Evolutionary conservation across 768 basidiomycete genomes (phyloP).

Genomic region (Trametes elegans): DNA sequence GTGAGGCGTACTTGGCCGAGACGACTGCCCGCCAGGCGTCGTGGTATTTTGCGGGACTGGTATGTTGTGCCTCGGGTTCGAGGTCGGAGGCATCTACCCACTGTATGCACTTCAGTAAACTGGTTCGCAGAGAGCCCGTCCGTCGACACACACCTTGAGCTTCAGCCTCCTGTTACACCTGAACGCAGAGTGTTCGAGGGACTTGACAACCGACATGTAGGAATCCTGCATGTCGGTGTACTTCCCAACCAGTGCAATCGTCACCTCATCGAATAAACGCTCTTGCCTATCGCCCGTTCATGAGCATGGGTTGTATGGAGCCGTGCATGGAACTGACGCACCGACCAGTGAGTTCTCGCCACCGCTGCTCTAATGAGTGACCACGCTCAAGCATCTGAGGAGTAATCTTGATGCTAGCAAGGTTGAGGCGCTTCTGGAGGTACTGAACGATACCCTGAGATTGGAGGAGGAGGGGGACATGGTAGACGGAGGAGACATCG

Average conservation of each 20-base stretch:
- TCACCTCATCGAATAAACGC: slow-evolving; percentile 84
- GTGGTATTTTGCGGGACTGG: slow-evolving; percentile 84
- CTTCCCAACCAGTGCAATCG: slow-evolving; percentile 92
- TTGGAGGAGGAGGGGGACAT: slow-evolving; percentile 89
- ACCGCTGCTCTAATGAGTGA: slow-evolving; percentile 60
- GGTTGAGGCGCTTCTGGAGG: slow-evolving; percentile 77
- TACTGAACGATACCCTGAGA: slow-evolving; percentile 91
- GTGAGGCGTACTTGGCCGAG: slow-evolving; percentile 68
- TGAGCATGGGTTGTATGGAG: background rate
- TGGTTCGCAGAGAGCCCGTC: too few relatives aligned
- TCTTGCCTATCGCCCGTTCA: slow-evolving; percentile 66
- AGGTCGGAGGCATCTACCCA: slow-evolving; percentile 97
- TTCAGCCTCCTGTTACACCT: slow-evolving; percentile 82
- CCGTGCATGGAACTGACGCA: slow-evolving; percentile 28
- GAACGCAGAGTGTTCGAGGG: slow-evolving; percentile 95
- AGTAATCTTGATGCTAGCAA: slow-evolving; percentile 55
- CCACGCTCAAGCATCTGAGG: slow-evolving; percentile 62
- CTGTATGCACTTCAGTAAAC: too few relatives aligned
- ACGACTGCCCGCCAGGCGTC: slow-evolving; percentile 95
- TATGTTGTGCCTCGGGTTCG: slow-evolving; percentile 76
- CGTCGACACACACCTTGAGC: slow-evolving; percentile 69
- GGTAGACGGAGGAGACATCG: slow-evolving; percentile 95
- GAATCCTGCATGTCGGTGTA: slow-evolving; percentile 97
- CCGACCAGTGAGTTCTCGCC: slow-evolving; percentile 84
- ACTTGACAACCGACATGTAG: slow-evolving; percentile 97